These are phyloP conservation scores for Lolium perenne DNA, from an alignment of 176 grass and related monocot species.

Conservation along the genomic window DNA sequence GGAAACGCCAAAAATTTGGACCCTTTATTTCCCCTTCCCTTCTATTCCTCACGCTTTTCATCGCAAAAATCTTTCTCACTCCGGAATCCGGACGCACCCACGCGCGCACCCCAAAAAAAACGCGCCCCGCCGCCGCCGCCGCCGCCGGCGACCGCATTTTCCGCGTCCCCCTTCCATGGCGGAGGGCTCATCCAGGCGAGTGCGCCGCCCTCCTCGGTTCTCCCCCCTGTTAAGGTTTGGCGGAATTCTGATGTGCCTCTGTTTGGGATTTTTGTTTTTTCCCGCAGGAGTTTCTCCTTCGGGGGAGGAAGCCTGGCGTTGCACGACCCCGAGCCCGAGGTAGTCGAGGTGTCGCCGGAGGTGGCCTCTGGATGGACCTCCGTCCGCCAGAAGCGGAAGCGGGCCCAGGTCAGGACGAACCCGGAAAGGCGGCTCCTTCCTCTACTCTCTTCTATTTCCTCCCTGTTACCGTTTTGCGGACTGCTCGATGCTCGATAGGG, in stretches of 20 bases:
- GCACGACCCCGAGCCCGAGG: slow-evolving; percentile 53
- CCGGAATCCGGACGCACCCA: neutral
- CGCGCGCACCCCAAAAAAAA: slow-evolving; percentile 1
- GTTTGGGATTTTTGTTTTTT: slow-evolving; percentile 4
- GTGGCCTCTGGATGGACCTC: slow-evolving; percentile 38
- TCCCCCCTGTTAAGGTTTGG: neutral
- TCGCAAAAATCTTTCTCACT: slow-evolving; percentile 26
- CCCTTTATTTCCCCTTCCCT: slow-evolving; percentile 16
- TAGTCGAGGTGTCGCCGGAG: slow-evolving; percentile 56
- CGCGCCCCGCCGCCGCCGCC: neutral
- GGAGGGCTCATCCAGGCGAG: slow-evolving; percentile 42
- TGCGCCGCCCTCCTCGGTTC: neutral
- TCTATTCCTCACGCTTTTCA: slow-evolving; percentile 11
- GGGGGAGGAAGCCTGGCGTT: slow-evolving; percentile 3
- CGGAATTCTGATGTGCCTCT: slow-evolving; percentile 4
- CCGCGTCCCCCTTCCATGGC: slow-evolving; percentile 35
- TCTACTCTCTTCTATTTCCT: neutral
- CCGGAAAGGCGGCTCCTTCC: slow-evolving; percentile 14
- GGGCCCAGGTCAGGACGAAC: slow-evolving; percentile 44
- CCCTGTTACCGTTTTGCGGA: neutral
- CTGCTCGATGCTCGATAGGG: neutral
- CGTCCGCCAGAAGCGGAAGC: slow-evolving; percentile 54
- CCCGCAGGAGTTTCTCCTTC: slow-evolving; percentile 24
- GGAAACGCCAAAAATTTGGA: slow-evolving; percentile 28
- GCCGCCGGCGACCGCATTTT: slow-evolving; percentile 42